Evolutionary conservation across 768 basidiomycete genomes (phyloP), one percentile per base, ranked within the genome.

Genomic region (Lentinula aciculospora): DNA sequence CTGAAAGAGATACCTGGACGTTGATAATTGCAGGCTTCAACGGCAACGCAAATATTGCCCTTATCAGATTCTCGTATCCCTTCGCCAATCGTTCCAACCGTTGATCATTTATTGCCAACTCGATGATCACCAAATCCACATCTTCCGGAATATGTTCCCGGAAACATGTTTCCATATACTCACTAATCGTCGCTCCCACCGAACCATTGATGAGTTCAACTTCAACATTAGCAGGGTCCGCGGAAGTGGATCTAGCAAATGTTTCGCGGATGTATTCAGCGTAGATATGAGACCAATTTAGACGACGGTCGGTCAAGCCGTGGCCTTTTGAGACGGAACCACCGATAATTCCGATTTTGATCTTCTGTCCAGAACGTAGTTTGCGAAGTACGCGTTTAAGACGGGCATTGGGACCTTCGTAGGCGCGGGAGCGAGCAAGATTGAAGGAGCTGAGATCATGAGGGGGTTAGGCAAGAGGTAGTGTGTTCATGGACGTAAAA

Each of bases 161-260:
- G 19, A 53, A 53, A 53, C 51, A 53, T 15, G 51, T 53, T 23
- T 53, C 51, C 51, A 53, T 53, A 28, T 53, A 53, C n/a, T 53
- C 51, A 28, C 51, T 53, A 13, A 36, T 17, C 9, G 51, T 53
- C 10, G 51, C 51, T 8, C 51, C 51, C 1, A 53, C 51, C 4
- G 51, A 53, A 4, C 51, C 51, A 34, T 53, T 53, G 19, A 53
- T 53, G 5, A 53, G 51, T 23, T 53, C 51, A 3, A 53, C 51
- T 17, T 53, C 51, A 17, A 53, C 36, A 17, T 37, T 44, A 12
- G 42, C 42, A 12, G 42, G 19, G 21, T 44, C 42, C 9, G 42
- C 21, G 1, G 42, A 44, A 9, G 42, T 44, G 0, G 42, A 44
- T 21, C 12, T 44, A 4, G 42, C 51, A 34, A 23, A 53, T 4